Evolutionary conservation across 495 filamentous ascomycete species (phyloP), one percentile per base, ranked within the genome.

Genomic region (Extremus antarcticus): DNA sequence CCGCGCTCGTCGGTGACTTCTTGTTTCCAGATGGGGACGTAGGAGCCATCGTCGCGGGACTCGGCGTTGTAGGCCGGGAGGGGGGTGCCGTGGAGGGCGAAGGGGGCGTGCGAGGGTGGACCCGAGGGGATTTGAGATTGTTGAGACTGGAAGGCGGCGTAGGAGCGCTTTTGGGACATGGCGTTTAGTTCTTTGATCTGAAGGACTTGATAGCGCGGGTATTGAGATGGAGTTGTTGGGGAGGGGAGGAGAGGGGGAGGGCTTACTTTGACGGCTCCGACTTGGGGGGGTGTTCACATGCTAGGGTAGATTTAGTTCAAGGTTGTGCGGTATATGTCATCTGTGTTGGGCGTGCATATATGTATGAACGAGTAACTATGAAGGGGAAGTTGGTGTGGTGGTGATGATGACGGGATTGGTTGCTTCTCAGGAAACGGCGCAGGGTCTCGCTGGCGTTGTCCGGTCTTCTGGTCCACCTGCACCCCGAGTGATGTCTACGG

Each of bases 11-110:
- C 92, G 43, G 82, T 87, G 63, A 95, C 90, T 70, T 95, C 89
- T 73, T 98, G 92, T 70, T 96, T 94, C 92, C 92, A 97, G 10
- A 95, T 69, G 0, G 92, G 92, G 22, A 94, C 81, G 70, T 90
- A 96, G 38, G 89, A 91, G 54, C 90, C 92, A 73, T 97, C 90
- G 71, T 97, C 92, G 52, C 90, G 84, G 51, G 77, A 76, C 11
- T 86, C 78, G 47, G 82, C 75, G 63, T 95, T 89, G 25, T 85
- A 74, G 1, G 88, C 80, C 1, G 91, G 90, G 17, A 97, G 79
- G 10, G 90, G 80, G 9, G 88, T 95, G 54, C 91, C 94, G 66
- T 86, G 95, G 57, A 86, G 65, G 54, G 85, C 86, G 66, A 82
- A 95, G 0, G 88, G 85, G 3, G 88, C 84, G 69, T 88, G 80